These are phyloP conservation scores for Eucalyptus dawsonii DNA, from an alignment of 345 rosid genomes.

Conservation along the genomic window DNA sequence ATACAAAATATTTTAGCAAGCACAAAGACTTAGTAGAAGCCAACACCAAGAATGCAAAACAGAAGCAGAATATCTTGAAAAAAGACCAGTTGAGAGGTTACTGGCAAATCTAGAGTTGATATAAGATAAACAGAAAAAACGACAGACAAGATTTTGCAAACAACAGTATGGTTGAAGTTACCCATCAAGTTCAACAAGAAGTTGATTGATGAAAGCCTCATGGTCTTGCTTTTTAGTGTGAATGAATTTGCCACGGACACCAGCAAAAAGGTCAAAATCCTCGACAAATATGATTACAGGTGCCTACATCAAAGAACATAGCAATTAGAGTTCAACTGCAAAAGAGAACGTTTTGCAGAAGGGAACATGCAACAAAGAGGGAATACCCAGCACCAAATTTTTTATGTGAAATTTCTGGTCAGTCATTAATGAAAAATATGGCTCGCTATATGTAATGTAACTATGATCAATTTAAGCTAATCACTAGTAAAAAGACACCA, in stretches of 20 bases:
- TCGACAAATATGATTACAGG: conserved; percentile 94
- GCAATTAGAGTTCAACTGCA: not conserved
- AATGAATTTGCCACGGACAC: conserved; percentile 86
- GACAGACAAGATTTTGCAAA: not conserved
- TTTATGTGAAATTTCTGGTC: not conserved
- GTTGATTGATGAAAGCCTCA: conserved; percentile 94
- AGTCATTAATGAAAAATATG: not conserved
- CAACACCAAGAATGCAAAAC: not conserved
- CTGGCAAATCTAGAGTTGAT: not conserved
- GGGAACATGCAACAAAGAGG: not conserved
- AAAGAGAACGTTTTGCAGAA: not conserved
- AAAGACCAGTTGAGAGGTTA: not conserved
- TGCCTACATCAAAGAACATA: conserved; percentile 33
- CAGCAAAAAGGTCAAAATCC: conserved; percentile 96
- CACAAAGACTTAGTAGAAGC: not conserved
- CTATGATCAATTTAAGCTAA: not conserved
- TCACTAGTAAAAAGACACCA: not conserved
- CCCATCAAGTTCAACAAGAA: conserved; percentile 99
- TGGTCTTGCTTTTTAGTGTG: conserved; percentile 94
- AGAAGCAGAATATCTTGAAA: not conserved
- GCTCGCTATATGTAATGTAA: not conserved
- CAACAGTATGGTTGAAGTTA: conserved; percentile 14
- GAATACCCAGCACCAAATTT: not conserved
- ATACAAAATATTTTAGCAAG: not conserved
- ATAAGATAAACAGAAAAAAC: not conserved